These are phyloP conservation scores for Tolypocladium inflatum DNA, from an alignment of 2,329 filamentous ascomycete genomes.

Conservation along the genomic window DNA sequence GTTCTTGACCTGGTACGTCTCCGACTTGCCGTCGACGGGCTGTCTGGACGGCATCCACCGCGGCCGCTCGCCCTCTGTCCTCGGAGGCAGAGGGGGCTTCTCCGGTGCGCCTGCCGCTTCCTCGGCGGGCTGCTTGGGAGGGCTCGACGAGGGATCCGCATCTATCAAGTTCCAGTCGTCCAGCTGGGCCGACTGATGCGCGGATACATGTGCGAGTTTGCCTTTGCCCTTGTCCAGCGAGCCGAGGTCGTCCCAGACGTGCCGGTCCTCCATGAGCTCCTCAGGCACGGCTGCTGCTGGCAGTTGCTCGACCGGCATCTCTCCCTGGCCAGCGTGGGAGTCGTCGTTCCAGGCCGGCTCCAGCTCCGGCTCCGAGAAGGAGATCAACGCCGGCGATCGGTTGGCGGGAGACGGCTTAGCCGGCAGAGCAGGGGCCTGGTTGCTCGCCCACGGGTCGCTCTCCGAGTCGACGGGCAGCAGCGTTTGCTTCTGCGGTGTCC, in stretches of 20 bases:
- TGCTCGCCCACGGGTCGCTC: conserved; percentile 15
- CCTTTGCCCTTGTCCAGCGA: conserved; percentile 31
- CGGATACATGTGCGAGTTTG: conserved; percentile 15
- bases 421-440: conserved; percentile 18
- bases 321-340: conserved; percentile 9
- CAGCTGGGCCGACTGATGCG: conserved; percentile 10
- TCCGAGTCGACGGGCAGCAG: conserved; percentile 15
- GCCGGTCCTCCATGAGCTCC: conserved; percentile 29
- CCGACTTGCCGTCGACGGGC: conserved; percentile 39
- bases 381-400: conserved; percentile 22
- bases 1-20: conserved; percentile 90
- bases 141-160: conserved; percentile 20
- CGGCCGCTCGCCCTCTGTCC: conserved; percentile 17
- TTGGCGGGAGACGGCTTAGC: conserved; percentile 11
- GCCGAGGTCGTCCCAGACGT: conserved; percentile 42
- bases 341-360: conserved; percentile 33
- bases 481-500: conserved; percentile 6
- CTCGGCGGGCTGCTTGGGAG: conserved; percentile 4
- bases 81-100: conserved; percentile 29
- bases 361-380: conserved; percentile 27
- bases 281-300: conserved; percentile 17
- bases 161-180: conserved; percentile 47
- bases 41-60: conserved; percentile 30
- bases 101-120: conserved; percentile 7
- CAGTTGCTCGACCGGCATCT: conserved; percentile 11